Evolutionary conservation across 108 stramenopile species (phyloP).

Genomic region (Cyclotella baltica): DNA sequence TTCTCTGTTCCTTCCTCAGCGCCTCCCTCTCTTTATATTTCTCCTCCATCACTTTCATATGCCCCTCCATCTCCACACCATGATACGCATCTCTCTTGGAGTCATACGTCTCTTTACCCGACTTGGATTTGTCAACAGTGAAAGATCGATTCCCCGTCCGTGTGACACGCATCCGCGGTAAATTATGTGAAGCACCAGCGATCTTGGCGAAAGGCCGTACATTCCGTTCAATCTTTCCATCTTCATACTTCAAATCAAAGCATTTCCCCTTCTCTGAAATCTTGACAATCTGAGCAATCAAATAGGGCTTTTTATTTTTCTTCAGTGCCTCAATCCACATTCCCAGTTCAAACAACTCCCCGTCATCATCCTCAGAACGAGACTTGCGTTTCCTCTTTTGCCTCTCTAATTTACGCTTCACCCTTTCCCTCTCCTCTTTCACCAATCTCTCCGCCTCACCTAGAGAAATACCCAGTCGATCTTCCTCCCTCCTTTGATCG

Average conservation of each 20-base stretch:
- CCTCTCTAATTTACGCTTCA: constrained; percentile 51
- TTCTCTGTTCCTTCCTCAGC: constrained; percentile 64
- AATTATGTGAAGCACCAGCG: constrained; percentile 44
- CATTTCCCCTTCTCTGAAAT: constrained; percentile 67
- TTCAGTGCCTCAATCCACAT: constrained; percentile 93
- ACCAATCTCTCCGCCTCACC: constrained; percentile 69
- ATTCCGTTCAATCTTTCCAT: constrained; percentile 75
- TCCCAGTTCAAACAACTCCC: constrained; percentile 58
- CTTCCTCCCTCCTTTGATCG: constrained; percentile 53
- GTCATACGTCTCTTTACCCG: constrained; percentile 87
- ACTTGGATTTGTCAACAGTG: constrained; percentile 32
- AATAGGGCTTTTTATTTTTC: constrained; percentile 83
- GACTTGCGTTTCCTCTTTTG: constrained; percentile 9
- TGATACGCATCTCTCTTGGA: constrained; percentile 92
- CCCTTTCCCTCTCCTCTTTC: constrained; percentile 58
- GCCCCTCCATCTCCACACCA: constrained; percentile 82
- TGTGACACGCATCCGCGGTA: constrained; percentile 93
- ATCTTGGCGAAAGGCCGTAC: constrained; percentile 56
- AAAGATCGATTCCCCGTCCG: constrained; percentile 69
- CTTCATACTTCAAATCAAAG: constrained; percentile 85
- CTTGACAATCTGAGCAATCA: constrained; percentile 84
- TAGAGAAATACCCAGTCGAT: constrained; percentile 57
- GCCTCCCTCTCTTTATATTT: constrained; percentile 73
- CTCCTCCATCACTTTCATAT: constrained; percentile 65
- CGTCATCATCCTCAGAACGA: constrained; percentile 25